Percentiles rank a stretch among this genome's conserved stretches.
phyloP scores from a whole-genome alignment of 23 red algal genomes.

The Gracilaria domingensis region DNA sequence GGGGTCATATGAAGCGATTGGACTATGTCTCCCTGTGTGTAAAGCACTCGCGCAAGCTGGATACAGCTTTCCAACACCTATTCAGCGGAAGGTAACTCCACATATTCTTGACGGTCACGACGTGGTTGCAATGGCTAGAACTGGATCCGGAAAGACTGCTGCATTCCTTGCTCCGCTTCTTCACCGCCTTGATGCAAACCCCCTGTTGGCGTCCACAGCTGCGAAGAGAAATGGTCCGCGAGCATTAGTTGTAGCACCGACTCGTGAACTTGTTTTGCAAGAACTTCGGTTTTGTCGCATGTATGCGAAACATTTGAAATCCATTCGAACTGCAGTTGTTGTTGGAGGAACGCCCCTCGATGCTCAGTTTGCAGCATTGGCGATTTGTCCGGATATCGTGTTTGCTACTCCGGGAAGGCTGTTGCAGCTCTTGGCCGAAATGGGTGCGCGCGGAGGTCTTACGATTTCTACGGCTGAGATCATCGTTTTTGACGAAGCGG shows the following conservation, averaged over 20 bases:
- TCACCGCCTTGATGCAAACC: conserved; percentile 56
- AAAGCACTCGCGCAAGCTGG: conserved; percentile 69
- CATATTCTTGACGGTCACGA: conserved; percentile 82
- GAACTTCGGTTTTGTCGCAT: conserved; percentile 83
- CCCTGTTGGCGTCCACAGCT: conserved; percentile 21
- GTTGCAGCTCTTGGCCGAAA: conserved; percentile 90
- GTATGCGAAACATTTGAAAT: conserved; percentile 63
- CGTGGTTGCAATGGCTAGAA: conserved; percentile 98
- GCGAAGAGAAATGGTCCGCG: conserved; percentile 66
- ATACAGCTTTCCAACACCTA: conserved; percentile 94
- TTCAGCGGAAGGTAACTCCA: conserved; percentile 93
- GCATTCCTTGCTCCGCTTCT: conserved; percentile 93
- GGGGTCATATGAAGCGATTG: conserved; percentile 82
- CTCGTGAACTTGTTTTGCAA: conserved; percentile 95
- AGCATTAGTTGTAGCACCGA: conserved; percentile 87
- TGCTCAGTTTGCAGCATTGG: conserved; percentile 91
- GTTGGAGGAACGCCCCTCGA: conserved; percentile 95
- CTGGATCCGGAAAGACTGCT: conserved; percentile 98
- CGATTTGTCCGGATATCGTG: conserved; percentile 80
- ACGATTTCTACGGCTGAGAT: conserved; percentile 70
- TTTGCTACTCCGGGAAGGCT: conserved; percentile 95
- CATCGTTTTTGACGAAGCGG: conserved; percentile 93
- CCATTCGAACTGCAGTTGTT: conserved; percentile 76
- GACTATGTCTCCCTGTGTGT: conserved; percentile 67
- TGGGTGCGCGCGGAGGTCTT: conserved; percentile 70